Base-by-base conservation (phyloP, 2,329 filamentous ascomycete species). In the Aspergillus felis region DNA sequence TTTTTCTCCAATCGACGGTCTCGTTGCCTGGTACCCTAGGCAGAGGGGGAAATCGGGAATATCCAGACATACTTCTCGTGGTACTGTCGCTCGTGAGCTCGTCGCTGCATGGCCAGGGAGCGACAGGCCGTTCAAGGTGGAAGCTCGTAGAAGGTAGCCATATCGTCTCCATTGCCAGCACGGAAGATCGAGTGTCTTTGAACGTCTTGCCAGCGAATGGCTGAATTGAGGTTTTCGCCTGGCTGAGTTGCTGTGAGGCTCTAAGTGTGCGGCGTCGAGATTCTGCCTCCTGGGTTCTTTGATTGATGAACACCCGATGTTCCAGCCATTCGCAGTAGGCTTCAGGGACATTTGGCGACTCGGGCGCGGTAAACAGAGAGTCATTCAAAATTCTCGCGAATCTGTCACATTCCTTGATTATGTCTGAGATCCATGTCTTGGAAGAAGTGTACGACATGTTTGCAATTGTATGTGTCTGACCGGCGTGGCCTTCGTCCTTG, bases 31-130 rank as follows among this genome's bases (percentile, higher is more conserved):
- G 65, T 1, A 66, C 63, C 35, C 71, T 62, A n/a, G 71, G 71
- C 17, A 73, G 54, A 20, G 68, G 69, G 17, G 56, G 65, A 51
- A 71, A 73, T 12, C 70, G 64, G 25, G 62, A 62, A 53, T 67
- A 70, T 14, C 66, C 63, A 28, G 69, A 71, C 24, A 63, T 67
- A 46, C 58, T 62, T 25, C 70, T 57, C 54, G 70, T 64, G 22
- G 70, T 64, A 8, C 69, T 69, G 55, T 74, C 71, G 41, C 70
- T 66, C 55, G 67, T 68, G 55, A 69, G 64, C 55, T 74, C 71
- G 32, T 68, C 68, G 38, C 55, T 57, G 17, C 60, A 61, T 7
- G 71, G 71, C 71, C 71, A 74, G 3, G 63, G 61, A 12, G 71
- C 68, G 25, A 56, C 52, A 17, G 42, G 57, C 10, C 64, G 57